These are phyloP conservation scores for Candida anutae DNA, from an alignment of 1,139 yeast genomes.

Conservation along the genomic window DNA sequence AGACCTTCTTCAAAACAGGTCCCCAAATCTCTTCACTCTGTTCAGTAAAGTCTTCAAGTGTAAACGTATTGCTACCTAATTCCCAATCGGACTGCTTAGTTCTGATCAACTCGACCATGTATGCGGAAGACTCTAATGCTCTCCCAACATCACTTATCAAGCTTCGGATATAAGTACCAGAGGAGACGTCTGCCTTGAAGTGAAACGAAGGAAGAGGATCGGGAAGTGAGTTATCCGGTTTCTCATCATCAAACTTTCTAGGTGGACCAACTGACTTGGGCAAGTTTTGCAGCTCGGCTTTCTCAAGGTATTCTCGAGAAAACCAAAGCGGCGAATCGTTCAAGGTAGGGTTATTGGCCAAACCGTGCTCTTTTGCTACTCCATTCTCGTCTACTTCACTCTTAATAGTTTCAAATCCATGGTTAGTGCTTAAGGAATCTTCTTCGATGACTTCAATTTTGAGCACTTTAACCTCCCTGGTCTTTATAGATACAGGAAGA, in stretches of 20 bases:
- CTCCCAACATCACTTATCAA: slow-evolving; percentile 84
- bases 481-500: slow-evolving; percentile 71
- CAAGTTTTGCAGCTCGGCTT: slow-evolving; percentile 29
- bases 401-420: slow-evolving; percentile 44
- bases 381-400: slow-evolving; percentile 49
- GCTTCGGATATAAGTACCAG: slow-evolving; percentile 93
- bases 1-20: slow-evolving; percentile 47
- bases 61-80: slow-evolving; percentile 62
- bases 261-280: slow-evolving; percentile 23
- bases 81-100: slow-evolving; percentile 78
- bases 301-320: slow-evolving; percentile 43
- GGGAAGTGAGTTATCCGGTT: slow-evolving; percentile 12
- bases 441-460: slow-evolving; percentile 44
- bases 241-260: slow-evolving; percentile 12
- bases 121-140: slow-evolving; percentile 73
- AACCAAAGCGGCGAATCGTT: slow-evolving; percentile 56
- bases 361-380: slow-evolving; percentile 35
- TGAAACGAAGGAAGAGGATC: slow-evolving; percentile 55
- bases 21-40: slow-evolving; percentile 62
- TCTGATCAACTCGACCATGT: slow-evolving; percentile 81
- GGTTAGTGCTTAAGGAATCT: slow-evolving; percentile 49
- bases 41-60: slow-evolving; percentile 53
- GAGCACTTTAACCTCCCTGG: slow-evolving; percentile 61
- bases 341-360: slow-evolving; percentile 51
- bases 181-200: slow-evolving; percentile 72